Conservation (phyloP, 768 basidiomycete species). For the Pisolithus microcarpus region DNA sequence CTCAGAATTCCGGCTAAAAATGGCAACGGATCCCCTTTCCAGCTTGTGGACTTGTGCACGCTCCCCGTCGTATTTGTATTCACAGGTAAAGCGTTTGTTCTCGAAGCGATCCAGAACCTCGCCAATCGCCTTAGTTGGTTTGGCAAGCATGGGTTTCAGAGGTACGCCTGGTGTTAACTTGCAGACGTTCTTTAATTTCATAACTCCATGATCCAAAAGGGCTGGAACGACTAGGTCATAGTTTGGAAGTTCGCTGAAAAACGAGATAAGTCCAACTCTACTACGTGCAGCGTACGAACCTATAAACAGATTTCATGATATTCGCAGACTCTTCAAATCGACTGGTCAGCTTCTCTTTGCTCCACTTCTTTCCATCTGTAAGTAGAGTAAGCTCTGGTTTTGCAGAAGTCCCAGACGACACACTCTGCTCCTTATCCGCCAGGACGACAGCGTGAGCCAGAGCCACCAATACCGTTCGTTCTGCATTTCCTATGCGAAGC, state of each 20-base stretch:
- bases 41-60: conserved; percentile 91
- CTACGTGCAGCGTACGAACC: conserved; percentile 39
- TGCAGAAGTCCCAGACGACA: conserved; percentile 4
- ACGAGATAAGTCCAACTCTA: conserved; percentile 1
- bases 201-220: conserved; percentile 71
- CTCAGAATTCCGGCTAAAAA: conserved; percentile 97
- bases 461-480: conserved; percentile 92
- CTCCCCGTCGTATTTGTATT: conserved; percentile 99
- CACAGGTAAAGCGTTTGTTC: conserved; percentile 91
- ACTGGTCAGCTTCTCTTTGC: conserved; percentile 60
- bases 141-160: conserved; percentile 97
- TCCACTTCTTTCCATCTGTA: conserved; percentile 67
- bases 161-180: conserved; percentile 94
- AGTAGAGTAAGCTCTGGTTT: conserved; percentile 1
- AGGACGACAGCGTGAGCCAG: conserved; percentile 86
- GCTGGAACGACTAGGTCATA: conserved; percentile 93
- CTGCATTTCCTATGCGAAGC: conserved; percentile 93
- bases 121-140: conserved; percentile 97
- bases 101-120: conserved; percentile 98
- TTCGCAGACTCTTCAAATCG: conserved; percentile 71
- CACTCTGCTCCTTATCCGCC: conserved; percentile 64
- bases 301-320: conserved; percentile 86
- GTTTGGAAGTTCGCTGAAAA: conserved; percentile 77
- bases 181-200: conserved; percentile 62
- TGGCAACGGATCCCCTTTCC: conserved; percentile 73